Conservation (phyloP, 2,329 filamentous ascomycete genomes). For the Verticillium albo-atrum region DNA sequence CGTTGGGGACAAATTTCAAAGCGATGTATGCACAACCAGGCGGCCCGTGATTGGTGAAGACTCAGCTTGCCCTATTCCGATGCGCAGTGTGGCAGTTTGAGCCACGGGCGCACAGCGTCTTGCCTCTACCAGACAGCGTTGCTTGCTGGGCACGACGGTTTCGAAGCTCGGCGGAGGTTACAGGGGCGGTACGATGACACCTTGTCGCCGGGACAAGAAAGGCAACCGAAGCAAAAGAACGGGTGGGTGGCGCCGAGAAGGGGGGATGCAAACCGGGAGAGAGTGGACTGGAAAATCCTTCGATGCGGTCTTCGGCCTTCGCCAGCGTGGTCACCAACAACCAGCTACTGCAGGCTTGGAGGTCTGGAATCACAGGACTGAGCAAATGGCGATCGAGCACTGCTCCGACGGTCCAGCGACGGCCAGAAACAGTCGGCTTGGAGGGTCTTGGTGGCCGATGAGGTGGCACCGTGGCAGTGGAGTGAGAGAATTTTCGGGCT, state of each 20-base stretch:
- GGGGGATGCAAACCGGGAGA: background rate
- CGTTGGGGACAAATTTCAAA: background rate
- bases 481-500: slow-evolving; percentile 2
- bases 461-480: background rate
- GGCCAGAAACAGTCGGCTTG: background rate
- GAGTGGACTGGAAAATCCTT: background rate
- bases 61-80: background rate
- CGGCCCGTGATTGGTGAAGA: background rate
- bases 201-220: background rate
- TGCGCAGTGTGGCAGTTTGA: background rate
- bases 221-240: background rate
- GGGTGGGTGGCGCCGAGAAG: background rate
- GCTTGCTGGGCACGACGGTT: background rate
- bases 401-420: background rate
- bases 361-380: background rate
- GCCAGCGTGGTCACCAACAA: background rate
- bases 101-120: background rate
- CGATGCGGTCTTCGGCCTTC: background rate
- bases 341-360: slow-evolving; percentile 8
- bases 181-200: background rate
- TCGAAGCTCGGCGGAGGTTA: background rate
- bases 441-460: background rate
- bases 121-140: background rate
- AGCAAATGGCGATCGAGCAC: background rate
- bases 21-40: background rate